Evolutionary conservation across 1,284 basidiomycete species (phyloP), one percentile per base, ranked within the genome.

Genomic region (Microbotryomycetes sp.): DNA sequence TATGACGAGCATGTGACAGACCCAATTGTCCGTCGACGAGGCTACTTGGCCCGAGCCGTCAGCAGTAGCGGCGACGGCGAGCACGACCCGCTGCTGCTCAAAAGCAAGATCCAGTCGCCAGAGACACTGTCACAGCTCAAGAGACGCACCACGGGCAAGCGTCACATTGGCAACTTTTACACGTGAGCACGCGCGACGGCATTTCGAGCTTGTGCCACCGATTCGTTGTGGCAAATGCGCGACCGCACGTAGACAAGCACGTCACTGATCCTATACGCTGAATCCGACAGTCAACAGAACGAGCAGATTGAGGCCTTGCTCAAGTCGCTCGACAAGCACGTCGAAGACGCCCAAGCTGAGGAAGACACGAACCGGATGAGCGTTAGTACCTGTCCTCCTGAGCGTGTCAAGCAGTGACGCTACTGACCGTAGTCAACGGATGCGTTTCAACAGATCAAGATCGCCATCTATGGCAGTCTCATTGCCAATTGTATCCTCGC

Each of bases 321-420:
- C 57, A 97, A 96, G 76, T 83, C 91, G 1, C 88, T 94, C 83
- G 86, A 89, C 54, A 83, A 85, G 47, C 88, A 93, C 72, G 88
- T 86, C 0, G 80, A 82, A 62, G 86, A 90, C 62, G 86, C 87
- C 27, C 80, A 79, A 66, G 78, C 80, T 23, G 82, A 84, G 28
- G 83, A 86, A 71, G 82, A 86, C 48, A 78, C 79, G 27, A 79
- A 81, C 41, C 83, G 85, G 35, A 70, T 87, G 54, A 80, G 85
- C 13, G 88, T 88, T 72, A 66, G 83, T 64, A 63, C 27, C 1
- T 54, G 31, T 27, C 16, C n/a, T n/a, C n/a, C n/a, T n/a, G n/a
- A n/a, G n/a, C n/a, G n/a, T n/a, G 18, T 47, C 21, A n/a, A 47
- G 46, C n/a, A 11, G 21, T 21, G 46, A 48, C 46, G 21, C 21